A percentile compares a stretch with the other conserved stretches of the same genome.
Evolutionary conservation across 768 basidiomycete species (phyloP).

Genomic region (Pleurotus eryngii): DNA sequence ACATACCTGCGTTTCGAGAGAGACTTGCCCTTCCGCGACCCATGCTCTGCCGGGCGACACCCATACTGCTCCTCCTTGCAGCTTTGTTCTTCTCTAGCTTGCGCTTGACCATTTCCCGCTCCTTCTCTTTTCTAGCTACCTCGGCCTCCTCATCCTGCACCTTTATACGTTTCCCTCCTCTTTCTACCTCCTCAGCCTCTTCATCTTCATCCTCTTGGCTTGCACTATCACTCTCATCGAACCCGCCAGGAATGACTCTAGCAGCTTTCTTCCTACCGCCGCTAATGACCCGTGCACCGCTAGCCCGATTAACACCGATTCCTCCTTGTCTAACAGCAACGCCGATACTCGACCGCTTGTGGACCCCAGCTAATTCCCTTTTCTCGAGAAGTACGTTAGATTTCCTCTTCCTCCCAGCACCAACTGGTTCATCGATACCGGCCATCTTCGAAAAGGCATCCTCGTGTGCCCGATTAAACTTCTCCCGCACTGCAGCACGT

Average conservation of each 20-base stretch:
- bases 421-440: slow-evolving; percentile 52
- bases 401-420: slow-evolving; percentile 43
- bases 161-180: slow-evolving; percentile 22
- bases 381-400: slow-evolving; percentile 49
- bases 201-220: slow-evolving; percentile 33
- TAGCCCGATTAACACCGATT: slow-evolving; percentile 25
- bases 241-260: slow-evolving; percentile 52
- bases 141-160: slow-evolving; percentile 27
- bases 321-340: slow-evolving; percentile 2
- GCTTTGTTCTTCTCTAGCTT: slow-evolving; percentile 67
- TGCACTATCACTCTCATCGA: slow-evolving; percentile 32
- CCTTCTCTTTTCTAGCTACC: slow-evolving; percentile 44
- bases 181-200: slow-evolving; percentile 27
- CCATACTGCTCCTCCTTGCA: slow-evolving; percentile 66
- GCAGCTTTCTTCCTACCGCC: slow-evolving; percentile 34
- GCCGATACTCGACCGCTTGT: slow-evolving; percentile 14
- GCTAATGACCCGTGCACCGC: slow-evolving; percentile 46
- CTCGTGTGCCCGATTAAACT: slow-evolving; percentile 61
- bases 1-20: slow-evolving; percentile 28
- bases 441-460: slow-evolving; percentile 71
- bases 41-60: slow-evolving; percentile 36
- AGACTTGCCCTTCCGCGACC: slow-evolving; percentile 35
- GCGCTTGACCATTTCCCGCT: slow-evolving; percentile 56
- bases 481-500: slow-evolving; percentile 26
- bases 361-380: slow-evolving; percentile 14